Percentiles rank a stretch among this genome's conserved stretches.
Conservation (phyloP, 176 grass and related monocot genomes). For the Oropetium thomaeum region DNA sequence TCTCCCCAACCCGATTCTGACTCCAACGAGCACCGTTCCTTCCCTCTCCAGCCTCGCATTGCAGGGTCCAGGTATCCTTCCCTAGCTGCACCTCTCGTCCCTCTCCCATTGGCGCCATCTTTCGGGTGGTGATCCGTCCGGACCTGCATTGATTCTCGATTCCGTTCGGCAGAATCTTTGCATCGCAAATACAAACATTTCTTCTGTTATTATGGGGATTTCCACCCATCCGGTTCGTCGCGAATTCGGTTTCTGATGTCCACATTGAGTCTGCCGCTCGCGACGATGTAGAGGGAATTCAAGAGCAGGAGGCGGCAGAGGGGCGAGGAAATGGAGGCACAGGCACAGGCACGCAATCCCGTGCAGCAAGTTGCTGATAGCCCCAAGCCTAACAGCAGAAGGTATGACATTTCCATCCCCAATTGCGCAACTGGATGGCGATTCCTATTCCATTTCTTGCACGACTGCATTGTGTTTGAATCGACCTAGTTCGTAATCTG, state of each 20-base stretch:
- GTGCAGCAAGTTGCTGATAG: slow-evolving; percentile 22
- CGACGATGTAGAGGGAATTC: slow-evolving; percentile 20
- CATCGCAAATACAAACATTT: not conserved
- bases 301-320: not conserved
- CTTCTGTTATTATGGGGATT: not conserved
- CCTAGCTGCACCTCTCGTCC: not conserved
- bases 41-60: not conserved
- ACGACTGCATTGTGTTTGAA: not conserved
- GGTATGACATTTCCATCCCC: slow-evolving; percentile 1
- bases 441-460: not conserved
- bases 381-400: slow-evolving; percentile 15
- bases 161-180: not conserved
- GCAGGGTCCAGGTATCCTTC: slow-evolving; percentile 20
- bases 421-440: not conserved
- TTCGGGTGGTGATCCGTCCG: not conserved
- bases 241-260: not conserved
- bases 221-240: not conserved
- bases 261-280: not conserved
- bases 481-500: not conserved
- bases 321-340: slow-evolving; percentile 28
- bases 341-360: slow-evolving; percentile 19
- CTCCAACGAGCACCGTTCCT: slow-evolving; percentile 10
- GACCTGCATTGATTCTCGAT: not conserved
- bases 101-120: not conserved
- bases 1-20: not conserved